Evolutionary conservation across 441 rosid genomes (phyloP).

Genomic region (Monsonia emarginata): DNA sequence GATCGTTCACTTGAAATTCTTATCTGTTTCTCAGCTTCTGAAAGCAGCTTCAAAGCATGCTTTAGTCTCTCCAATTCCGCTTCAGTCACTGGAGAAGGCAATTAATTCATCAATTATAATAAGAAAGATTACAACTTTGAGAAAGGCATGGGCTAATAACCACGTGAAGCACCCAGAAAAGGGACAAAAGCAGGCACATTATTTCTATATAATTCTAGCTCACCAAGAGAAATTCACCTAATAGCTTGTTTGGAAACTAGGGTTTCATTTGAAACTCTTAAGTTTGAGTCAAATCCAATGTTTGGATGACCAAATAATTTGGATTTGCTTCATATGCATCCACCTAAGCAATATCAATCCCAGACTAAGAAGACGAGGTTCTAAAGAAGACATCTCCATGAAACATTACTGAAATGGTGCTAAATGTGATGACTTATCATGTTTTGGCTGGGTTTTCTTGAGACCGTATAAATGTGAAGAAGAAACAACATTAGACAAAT

Average conservation of each 20-base stretch:
- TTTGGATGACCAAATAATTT: background rate
- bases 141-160: background rate
- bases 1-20: constrained; percentile 83
- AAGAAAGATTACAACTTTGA: background rate
- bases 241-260: too few species aligned
- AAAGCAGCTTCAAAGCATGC: constrained; percentile 89
- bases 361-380: background rate
- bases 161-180: background rate
- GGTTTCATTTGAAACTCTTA: too few species aligned
- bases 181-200: background rate
- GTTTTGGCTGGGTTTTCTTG: background rate
- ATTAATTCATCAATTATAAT: background rate
- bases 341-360: background rate
- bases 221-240: background rate
- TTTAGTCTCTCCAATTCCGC: constrained; percentile 74
- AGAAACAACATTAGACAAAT: background rate
- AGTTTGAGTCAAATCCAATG: background rate
- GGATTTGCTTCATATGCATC: background rate
- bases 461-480: background rate
- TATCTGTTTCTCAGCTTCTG: constrained; percentile 89
- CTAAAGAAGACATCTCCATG: background rate
- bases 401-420: background rate
- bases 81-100: constrained; percentile 54
- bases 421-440: background rate
- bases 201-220: background rate